phyloP scores from a whole-genome alignment of 805 yeast genomes.

The Saccharomycopsis fermentans region DNA sequence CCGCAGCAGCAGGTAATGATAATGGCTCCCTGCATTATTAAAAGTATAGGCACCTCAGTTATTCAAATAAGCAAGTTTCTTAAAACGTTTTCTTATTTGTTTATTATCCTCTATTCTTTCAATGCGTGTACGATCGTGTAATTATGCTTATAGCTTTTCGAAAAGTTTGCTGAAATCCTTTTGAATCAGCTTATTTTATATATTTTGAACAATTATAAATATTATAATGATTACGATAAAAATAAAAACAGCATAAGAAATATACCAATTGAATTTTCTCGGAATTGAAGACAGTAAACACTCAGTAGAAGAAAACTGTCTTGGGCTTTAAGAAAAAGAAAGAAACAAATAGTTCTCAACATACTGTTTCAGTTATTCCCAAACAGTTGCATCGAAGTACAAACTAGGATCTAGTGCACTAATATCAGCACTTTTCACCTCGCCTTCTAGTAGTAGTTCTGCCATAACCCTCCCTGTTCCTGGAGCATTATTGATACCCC shows the following conservation, averaged over 20 bases:
- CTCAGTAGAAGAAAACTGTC: too few relatives aligned
- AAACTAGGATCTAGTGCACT: slow-evolving; percentile 76
- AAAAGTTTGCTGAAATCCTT: too few relatives aligned
- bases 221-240: not conserved
- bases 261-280: too few relatives aligned
- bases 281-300: too few relatives aligned
- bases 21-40: not conserved
- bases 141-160: too few relatives aligned
- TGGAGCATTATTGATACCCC: slow-evolving; percentile 98
- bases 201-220: too few relatives aligned
- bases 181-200: too few relatives aligned
- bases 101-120: too few relatives aligned
- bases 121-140: too few relatives aligned
- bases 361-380: slow-evolving; percentile 10
- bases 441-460: slow-evolving; percentile 79
- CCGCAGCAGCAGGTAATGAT: slow-evolving; percentile 23
- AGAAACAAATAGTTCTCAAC: not conserved
- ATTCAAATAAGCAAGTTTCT: too few relatives aligned
- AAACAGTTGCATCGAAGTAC: slow-evolving; percentile 65
- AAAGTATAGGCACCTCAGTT: too few relatives aligned
- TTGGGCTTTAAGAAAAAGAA: not conserved
- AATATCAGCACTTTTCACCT: slow-evolving; percentile 65
- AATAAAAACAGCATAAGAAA: not conserved
- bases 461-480: slow-evolving; percentile 92
- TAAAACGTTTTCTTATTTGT: not conserved